Conservation (phyloP, 495 filamentous ascomycete species). For the Penicillium taxi region DNA sequence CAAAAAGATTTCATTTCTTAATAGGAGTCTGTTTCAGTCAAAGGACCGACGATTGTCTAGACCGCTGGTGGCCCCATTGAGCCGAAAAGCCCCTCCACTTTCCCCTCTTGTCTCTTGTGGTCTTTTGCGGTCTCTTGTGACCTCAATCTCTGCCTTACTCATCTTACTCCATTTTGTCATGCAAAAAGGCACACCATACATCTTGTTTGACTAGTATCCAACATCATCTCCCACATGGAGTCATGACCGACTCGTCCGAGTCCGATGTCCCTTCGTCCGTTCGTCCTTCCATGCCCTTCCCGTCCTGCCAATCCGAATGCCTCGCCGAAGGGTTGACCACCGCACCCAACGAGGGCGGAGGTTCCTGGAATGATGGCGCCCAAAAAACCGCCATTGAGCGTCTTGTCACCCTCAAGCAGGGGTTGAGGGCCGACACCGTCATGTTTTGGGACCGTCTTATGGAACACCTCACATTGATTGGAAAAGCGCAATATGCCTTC, state of each 20-base stretch:
- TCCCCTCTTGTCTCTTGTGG: too few species aligned
- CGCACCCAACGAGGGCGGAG: conserved; percentile 37
- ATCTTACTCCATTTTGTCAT: too few species aligned
- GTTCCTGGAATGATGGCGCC: conserved; percentile 39
- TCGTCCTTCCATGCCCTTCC: conserved; percentile 24
- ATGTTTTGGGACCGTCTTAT: conserved; percentile 62
- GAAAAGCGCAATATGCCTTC: conserved; percentile 63
- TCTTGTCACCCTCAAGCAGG: conserved; percentile 54
- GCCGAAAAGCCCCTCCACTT: too few species aligned
- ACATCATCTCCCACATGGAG: conserved; percentile 15
- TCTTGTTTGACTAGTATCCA: too few species aligned
- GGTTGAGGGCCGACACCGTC: conserved; percentile 46
- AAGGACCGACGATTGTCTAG: too few species aligned
- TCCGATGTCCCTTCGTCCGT: conserved; percentile 29
- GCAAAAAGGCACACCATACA: too few species aligned
- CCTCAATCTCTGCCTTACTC: too few species aligned
- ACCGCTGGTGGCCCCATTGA: too few species aligned
- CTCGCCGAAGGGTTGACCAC: conserved; percentile 31
- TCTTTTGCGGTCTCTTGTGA: too few species aligned
- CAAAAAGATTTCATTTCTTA: too few species aligned
- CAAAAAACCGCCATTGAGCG: conserved; percentile 58
- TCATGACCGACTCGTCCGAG: conserved; percentile 34
- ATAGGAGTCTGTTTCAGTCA: too few species aligned
- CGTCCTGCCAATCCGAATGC: conserved; percentile 39
- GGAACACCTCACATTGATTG: conserved; percentile 57